Base-by-base conservation (phyloP, 768 basidiomycete genomes). In the Sporobolomyces pararoseus region DNA sequence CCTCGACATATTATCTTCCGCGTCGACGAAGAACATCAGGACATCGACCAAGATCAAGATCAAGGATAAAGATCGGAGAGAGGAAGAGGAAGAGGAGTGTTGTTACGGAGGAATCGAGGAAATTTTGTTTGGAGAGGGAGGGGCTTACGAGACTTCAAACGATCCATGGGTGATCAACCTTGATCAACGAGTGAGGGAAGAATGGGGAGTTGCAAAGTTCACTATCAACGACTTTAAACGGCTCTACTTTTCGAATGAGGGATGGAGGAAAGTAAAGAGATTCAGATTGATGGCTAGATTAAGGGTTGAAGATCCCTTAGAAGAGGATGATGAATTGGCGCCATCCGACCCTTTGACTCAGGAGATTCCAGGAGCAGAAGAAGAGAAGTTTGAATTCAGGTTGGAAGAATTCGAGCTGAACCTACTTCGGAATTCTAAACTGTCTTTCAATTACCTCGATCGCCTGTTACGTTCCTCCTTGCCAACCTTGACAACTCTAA, bases 101-200 rank as follows among this genome's bases (percentile, higher is more conserved):
- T n/a, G n/a, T n/a, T n/a, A n/a, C n/a, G n/a, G n/a, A 7, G n/a
- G 31, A 7, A 29, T 53, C 13, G 52, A 53, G 14, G 55, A 58
- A n/a, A 27, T 71, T 35, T 55, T 17, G 4, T 51, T 63, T 17
- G 65, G 65, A 7, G 32, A 52, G 3, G 61, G 62, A 21, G 58
- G 42, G 5, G 23, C 59, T 0, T 46, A 7, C 39, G 42, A 46
- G 14, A 2, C n/a, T 3, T 14, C 23, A 21, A 25, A 12, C 10
- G 65, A 66, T 9, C 65, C 65, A 3, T 71, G 70, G 70, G 34
- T 71, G n/a, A 25, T 71, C 46, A 57, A 66, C 65, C 31, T 71
- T 52, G 65, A 71, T 35, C 14, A 44, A 19, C 25, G 13, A 1
- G 57, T 66, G 9, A 34, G 55, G 21, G 61, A 66, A 35, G 25